phyloP scores from a whole-genome alignment of 805 yeast genomes.

The Clavispora fructus region DNA sequence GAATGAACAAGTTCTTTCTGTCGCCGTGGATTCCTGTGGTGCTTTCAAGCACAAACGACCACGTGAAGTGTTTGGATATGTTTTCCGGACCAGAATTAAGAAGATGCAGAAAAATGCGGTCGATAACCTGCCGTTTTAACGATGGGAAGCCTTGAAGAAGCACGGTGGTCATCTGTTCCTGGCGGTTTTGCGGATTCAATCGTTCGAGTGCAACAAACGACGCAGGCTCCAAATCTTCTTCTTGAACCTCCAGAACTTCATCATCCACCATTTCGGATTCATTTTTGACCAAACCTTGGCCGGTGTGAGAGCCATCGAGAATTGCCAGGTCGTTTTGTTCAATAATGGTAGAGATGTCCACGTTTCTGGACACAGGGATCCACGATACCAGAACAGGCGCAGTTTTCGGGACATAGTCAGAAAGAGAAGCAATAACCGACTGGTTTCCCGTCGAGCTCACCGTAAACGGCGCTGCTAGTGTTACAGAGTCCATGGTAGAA shows the following conservation, averaged over 20 bases:
- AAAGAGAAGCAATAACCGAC: constrained; percentile 6
- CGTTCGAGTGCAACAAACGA: constrained; percentile 21
- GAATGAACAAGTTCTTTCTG: constrained; percentile 22
- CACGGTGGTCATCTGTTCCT: constrained; percentile 31
- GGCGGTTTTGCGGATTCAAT: constrained; percentile 28
- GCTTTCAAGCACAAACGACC: constrained; percentile 33
- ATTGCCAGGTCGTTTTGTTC: constrained; percentile 2
- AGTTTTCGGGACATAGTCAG: neutral
- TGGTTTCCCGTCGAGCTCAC: constrained; percentile 5
- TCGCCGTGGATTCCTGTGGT: constrained; percentile 22
- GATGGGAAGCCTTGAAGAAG: constrained; percentile 31
- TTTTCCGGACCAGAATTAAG: constrained; percentile 6
- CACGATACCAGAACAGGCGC: neutral
- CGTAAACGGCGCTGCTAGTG: constrained; percentile 9
- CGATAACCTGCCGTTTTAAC: constrained; percentile 24
- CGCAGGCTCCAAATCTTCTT: constrained; percentile 12
- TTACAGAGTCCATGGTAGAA: constrained; percentile 1
- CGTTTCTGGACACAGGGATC: constrained; percentile 8
- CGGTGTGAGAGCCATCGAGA: neutral
- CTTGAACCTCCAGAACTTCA: constrained; percentile 8
- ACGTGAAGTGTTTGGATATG: constrained; percentile 16
- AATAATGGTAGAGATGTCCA: constrained; percentile 7
- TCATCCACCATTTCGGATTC: neutral
- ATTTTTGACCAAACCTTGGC: neutral
- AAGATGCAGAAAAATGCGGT: constrained; percentile 24